phyloP scores from a whole-genome alignment of 2,329 filamentous ascomycete species.

The Ramularia endophylla region DNA sequence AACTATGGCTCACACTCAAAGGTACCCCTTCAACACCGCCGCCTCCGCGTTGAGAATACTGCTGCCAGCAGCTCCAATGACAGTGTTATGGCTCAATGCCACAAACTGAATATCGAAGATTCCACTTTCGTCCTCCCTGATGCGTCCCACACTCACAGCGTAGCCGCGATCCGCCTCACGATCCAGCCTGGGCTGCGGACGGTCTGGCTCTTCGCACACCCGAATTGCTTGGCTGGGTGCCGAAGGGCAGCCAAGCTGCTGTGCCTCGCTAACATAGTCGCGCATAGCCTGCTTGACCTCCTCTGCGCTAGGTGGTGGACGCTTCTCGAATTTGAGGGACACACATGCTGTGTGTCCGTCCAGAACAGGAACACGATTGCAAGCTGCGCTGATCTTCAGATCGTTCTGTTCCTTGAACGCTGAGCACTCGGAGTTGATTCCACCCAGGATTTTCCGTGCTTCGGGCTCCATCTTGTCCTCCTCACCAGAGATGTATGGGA shows the following conservation, averaged over 20 bases:
- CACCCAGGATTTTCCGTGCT: slow-evolving; percentile 87
- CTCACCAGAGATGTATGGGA: slow-evolving; percentile 88
- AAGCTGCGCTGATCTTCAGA: slow-evolving; percentile 76
- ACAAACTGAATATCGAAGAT: slow-evolving; percentile 96
- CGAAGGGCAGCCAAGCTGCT: slow-evolving; percentile 77
- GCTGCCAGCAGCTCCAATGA: slow-evolving; percentile 93
- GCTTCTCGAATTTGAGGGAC: slow-evolving; percentile 71
- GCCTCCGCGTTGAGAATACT: slow-evolving; percentile 94
- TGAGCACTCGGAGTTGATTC: slow-evolving; percentile 63
- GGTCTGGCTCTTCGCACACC: slow-evolving; percentile 83
- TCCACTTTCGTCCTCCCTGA: slow-evolving; percentile 77
- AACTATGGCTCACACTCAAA: slow-evolving; percentile 38
- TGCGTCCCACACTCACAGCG: slow-evolving; percentile 81
- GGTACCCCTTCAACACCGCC: slow-evolving; percentile 79
- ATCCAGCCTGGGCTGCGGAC: slow-evolving; percentile 87
- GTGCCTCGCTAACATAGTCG: slow-evolving; percentile 74
- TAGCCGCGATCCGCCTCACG: slow-evolving; percentile 81
- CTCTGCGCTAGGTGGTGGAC: slow-evolving; percentile 67
- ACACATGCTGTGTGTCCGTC: slow-evolving; percentile 97
- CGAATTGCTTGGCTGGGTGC: slow-evolving; percentile 76
- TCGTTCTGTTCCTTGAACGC: slow-evolving; percentile 69
- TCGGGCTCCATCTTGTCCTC: slow-evolving; percentile 96
- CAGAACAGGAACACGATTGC: slow-evolving; percentile 89
- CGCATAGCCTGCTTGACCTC: slow-evolving; percentile 74
- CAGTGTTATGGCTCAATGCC: slow-evolving; percentile 82